Conservation (phyloP, 2,329 filamentous ascomycete species). For the Aspergillus amoenus region DNA sequence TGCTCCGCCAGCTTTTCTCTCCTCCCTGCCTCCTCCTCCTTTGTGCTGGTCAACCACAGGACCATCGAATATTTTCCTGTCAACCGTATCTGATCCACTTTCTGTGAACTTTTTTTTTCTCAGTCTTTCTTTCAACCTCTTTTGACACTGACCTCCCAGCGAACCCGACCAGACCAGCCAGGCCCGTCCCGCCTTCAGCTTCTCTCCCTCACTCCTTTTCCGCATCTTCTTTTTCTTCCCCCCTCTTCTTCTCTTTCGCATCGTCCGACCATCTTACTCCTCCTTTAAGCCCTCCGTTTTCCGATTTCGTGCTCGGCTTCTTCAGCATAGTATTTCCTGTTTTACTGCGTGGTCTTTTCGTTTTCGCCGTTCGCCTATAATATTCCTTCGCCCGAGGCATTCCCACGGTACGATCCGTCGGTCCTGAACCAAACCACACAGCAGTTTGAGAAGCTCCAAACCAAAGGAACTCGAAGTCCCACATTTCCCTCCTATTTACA, state of each 20-base stretch:
- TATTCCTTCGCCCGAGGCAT: constrained; percentile 10
- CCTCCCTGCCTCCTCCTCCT: constrained; percentile 8
- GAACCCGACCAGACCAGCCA: background rate
- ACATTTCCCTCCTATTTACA: constrained; percentile 32
- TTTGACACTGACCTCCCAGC: constrained; percentile 1
- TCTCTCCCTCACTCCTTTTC: constrained; percentile 6
- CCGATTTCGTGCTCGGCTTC: constrained; percentile 2
- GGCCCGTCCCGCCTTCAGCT: background rate
- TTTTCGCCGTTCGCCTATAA: constrained; percentile 6
- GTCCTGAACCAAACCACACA: constrained; percentile 17
- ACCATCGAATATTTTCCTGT: constrained; percentile 1
- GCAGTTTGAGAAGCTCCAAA: constrained; percentile 7
- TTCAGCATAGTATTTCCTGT: constrained; percentile 4
- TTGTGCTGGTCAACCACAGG: background rate
- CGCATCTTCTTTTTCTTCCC: background rate
- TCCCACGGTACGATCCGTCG: constrained; percentile 23
- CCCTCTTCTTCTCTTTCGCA: background rate
- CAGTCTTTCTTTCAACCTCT: constrained; percentile 5
- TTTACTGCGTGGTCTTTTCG: background rate
- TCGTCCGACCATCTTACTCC: background rate
- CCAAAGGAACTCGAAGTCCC: constrained; percentile 14
- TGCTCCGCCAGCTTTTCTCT: background rate
- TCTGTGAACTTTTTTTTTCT: constrained; percentile 1
- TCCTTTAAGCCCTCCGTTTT: background rate
- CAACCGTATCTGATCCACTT: constrained; percentile 1